Evolutionary conservation across 2,329 filamentous ascomycete species (phyloP).

Genomic region (Fusarium devonianum): DNA sequence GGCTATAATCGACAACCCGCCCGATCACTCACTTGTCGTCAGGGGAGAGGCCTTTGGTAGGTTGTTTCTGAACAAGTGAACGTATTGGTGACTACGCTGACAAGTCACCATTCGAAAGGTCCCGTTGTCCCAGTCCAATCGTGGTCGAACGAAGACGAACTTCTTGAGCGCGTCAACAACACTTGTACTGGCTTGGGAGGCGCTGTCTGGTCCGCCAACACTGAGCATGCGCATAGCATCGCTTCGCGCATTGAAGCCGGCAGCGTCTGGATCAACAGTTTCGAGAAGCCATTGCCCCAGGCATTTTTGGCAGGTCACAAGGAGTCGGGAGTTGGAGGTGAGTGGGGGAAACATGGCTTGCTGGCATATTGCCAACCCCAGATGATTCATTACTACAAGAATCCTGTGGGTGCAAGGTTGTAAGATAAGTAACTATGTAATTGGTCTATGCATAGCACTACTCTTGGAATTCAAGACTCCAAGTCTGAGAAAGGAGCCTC

Average conservation of each 20-base stretch:
- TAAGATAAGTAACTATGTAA: no score
- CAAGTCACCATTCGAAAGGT: no score
- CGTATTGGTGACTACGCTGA: no score
- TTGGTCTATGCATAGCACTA: no score
- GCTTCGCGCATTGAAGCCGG: slow-evolving; percentile 62
- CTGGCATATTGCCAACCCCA: slow-evolving; percentile 13
- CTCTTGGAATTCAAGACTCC: no score
- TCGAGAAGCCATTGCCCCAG: slow-evolving; percentile 49
- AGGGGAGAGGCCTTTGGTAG: slow-evolving; percentile 57
- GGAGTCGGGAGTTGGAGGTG: slow-evolving; percentile 51
- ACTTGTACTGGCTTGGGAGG: slow-evolving; percentile 61
- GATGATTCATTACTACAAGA: slow-evolving; percentile 14
- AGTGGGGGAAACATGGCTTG: slow-evolving; percentile 48
- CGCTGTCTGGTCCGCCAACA: slow-evolving; percentile 62
- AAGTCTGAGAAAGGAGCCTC: no score
- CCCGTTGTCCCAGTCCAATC: slow-evolving; percentile 68
- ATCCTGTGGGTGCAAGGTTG: no score
- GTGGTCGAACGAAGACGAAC: slow-evolving; percentile 67
- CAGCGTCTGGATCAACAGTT: slow-evolving; percentile 64
- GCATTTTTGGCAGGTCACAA: slow-evolving; percentile 53
- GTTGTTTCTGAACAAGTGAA: neutral
- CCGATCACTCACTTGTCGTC: slow-evolving; percentile 61
- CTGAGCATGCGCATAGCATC: slow-evolving; percentile 57
- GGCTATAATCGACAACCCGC: slow-evolving; percentile 65
- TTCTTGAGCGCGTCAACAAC: slow-evolving; percentile 61